Evolutionary conservation across 306 rosid genomes (phyloP).

Genomic region (Prunus salicina): DNA sequence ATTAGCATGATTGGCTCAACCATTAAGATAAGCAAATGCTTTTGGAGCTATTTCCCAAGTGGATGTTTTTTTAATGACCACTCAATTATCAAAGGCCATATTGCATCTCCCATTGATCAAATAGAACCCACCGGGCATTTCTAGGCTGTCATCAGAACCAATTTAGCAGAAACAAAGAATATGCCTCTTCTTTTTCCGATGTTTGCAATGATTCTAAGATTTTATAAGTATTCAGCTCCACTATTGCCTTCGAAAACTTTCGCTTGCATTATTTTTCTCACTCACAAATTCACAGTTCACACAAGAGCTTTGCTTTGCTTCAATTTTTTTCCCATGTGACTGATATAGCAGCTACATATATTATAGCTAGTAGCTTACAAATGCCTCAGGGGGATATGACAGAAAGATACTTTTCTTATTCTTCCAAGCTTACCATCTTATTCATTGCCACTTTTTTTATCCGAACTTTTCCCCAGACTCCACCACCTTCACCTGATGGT

Average conservation of each 20-base stretch:
- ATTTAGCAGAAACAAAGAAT: slow-evolving; percentile 10
- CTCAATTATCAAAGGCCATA: neutral
- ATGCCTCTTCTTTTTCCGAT: slow-evolving; percentile 18
- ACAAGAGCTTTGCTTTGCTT: neutral
- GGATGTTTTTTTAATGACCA: neutral
- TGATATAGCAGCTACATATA: neutral
- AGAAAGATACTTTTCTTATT: neutral
- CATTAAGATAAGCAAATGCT: neutral
- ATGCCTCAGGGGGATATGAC: neutral
- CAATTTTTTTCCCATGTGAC: neutral
- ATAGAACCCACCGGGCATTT: neutral
- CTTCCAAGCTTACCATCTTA: neutral
- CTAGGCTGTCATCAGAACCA: slow-evolving; percentile 2
- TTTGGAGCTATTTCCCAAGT: slow-evolving; percentile 5
- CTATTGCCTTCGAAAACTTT: slow-evolving; percentile 20
- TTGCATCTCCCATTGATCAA: neutral
- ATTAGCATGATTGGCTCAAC: slow-evolving; percentile 10
- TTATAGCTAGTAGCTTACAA: neutral
- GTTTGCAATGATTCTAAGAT: neutral
- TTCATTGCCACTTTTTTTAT: slow-evolving; percentile 1
- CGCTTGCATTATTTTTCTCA: slow-evolving; percentile 6
- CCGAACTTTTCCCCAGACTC: neutral
- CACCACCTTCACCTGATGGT: neutral
- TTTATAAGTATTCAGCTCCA: slow-evolving; percentile 27
- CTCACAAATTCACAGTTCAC: neutral